Percentiles rank a stretch among this genome's conserved stretches.
These are phyloP conservation scores for Zarea fungicola DNA, from an alignment of 2,329 filamentous ascomycete species.

Conservation along the genomic window DNA sequence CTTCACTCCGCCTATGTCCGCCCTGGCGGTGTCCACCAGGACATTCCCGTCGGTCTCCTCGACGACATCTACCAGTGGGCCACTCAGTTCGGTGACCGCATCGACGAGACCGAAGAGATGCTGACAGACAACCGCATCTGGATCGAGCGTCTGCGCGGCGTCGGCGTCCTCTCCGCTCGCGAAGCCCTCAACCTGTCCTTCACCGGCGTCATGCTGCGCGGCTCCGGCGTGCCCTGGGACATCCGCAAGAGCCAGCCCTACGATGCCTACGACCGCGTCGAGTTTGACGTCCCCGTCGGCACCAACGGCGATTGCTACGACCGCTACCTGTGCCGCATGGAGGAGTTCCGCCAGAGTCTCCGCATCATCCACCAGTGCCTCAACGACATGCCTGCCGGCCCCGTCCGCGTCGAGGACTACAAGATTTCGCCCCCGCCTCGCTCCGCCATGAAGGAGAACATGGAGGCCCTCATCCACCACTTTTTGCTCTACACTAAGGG, in stretches of 20 bases:
- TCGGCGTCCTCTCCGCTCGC: slow-evolving; percentile 84
- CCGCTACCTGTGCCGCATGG: slow-evolving; percentile 97
- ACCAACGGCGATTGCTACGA: slow-evolving; percentile 99
- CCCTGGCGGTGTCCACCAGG: slow-evolving; percentile 92
- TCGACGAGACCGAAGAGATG: slow-evolving; percentile 98
- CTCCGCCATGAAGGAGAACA: slow-evolving; percentile 99
- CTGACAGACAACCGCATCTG: slow-evolving; percentile 99
- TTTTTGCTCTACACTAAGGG: slow-evolving; percentile 99
- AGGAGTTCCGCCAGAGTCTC: slow-evolving; percentile 97
- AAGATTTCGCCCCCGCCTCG: slow-evolving; percentile 96
- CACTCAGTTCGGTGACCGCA: slow-evolving; percentile 95
- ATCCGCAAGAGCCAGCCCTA: slow-evolving; percentile 96
- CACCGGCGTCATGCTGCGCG: slow-evolving; percentile 95
- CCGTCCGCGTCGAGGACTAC: slow-evolving; percentile 95
- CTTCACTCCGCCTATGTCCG: slow-evolving; percentile 96
- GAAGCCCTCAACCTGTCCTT: slow-evolving; percentile 98
- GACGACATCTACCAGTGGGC: slow-evolving; percentile 99
- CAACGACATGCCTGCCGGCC: slow-evolving; percentile 96
- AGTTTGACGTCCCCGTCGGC: slow-evolving; percentile 96
- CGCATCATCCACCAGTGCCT: slow-evolving; percentile 98
- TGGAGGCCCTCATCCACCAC: slow-evolving; percentile 99
- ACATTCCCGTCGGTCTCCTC: slow-evolving; percentile 86
- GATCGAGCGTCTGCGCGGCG: slow-evolving; percentile 85
- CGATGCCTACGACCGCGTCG: slow-evolving; percentile 95
- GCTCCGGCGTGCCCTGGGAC: slow-evolving; percentile 93